phyloP scores from a whole-genome alignment of 1,284 basidiomycete genomes.

The Polyporus tsugae region DNA sequence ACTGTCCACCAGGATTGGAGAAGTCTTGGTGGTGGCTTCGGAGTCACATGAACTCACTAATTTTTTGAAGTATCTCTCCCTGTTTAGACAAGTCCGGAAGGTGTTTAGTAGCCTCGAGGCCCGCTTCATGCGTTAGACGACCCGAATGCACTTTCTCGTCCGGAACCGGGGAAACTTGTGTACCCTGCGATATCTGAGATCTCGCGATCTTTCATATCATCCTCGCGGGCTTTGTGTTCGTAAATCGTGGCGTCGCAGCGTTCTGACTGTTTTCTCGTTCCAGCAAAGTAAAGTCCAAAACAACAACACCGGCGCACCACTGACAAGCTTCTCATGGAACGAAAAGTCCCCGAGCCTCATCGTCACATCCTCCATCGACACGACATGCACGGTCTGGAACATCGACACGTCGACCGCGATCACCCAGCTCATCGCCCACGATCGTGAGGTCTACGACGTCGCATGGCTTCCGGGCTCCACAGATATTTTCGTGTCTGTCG shows the following conservation, averaged over 20 bases:
- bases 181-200: neutral
- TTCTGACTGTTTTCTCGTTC: conserved; percentile 14
- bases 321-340: conserved; percentile 98
- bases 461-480: conserved; percentile 98
- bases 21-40: too few relatives aligned
- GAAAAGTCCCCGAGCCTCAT: conserved; percentile 87
- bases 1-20: too few relatives aligned
- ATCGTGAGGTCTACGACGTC: conserved; percentile 97
- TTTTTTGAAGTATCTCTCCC: too few relatives aligned
- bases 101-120: conserved; percentile 3
- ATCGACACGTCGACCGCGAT: conserved; percentile 95
- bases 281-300: conserved; percentile 90
- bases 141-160: neutral
- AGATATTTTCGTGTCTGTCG: conserved; percentile 98
- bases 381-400: conserved; percentile 97
- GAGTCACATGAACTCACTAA: too few relatives aligned
- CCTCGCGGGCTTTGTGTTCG: neutral
- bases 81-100: neutral
- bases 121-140: neutral
- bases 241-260: neutral
- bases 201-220: conserved; percentile 2
- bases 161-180: conserved; percentile 4
- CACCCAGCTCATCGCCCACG: conserved; percentile 98
- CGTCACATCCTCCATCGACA: conserved; percentile 97
- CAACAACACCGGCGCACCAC: conserved; percentile 83